Percentiles rank a stretch among this genome's conserved stretches.
phyloP scores from a whole-genome alignment of 2,329 filamentous ascomycete species.

The Epichloe glyceriae region DNA sequence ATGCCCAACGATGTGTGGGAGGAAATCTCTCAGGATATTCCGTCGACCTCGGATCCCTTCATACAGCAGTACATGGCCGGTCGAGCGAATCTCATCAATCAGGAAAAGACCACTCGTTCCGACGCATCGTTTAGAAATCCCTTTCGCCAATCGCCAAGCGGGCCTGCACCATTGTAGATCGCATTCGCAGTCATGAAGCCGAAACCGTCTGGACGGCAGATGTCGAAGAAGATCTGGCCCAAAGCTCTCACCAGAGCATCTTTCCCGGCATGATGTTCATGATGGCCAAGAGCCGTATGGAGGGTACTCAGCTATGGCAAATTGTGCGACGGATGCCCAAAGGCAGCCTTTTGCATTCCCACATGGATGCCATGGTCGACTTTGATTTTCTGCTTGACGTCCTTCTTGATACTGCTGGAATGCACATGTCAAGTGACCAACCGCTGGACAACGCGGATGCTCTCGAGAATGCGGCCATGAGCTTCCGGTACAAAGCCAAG shows the following conservation, averaged over 20 bases:
- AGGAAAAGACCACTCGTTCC: slow-evolving; percentile 74
- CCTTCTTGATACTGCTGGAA: slow-evolving; percentile 57
- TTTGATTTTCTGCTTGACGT: slow-evolving; percentile 66
- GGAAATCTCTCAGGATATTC: slow-evolving; percentile 43
- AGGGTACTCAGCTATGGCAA: slow-evolving; percentile 70
- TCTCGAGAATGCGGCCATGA: slow-evolving; percentile 40
- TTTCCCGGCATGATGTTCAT: slow-evolving; percentile 92
- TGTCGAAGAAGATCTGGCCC: slow-evolving; percentile 56
- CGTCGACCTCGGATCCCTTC: slow-evolving; percentile 54
- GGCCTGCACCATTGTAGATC: slow-evolving; percentile 67
- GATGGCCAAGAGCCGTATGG: slow-evolving; percentile 74
- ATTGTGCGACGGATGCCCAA: slow-evolving; percentile 84
- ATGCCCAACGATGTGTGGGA: slow-evolving; percentile 46
- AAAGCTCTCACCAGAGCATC: slow-evolving; percentile 47
- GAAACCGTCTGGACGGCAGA: slow-evolving; percentile 62
- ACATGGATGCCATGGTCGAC: slow-evolving; percentile 85
- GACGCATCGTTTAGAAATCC: slow-evolving; percentile 55
- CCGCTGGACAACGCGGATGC: slow-evolving; percentile 41
- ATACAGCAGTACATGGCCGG: slow-evolving; percentile 71
- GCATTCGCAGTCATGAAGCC: slow-evolving; percentile 68
- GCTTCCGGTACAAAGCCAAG: slow-evolving; percentile 46
- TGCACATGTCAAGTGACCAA: slow-evolving; percentile 53
- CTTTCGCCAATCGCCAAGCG: slow-evolving; percentile 67
- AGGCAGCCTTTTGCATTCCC: slow-evolving; percentile 72
- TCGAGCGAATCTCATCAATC: slow-evolving; percentile 58